phyloP scores from a whole-genome alignment of 2,329 filamentous ascomycete species.

The Fusarium hainanense region DNA sequence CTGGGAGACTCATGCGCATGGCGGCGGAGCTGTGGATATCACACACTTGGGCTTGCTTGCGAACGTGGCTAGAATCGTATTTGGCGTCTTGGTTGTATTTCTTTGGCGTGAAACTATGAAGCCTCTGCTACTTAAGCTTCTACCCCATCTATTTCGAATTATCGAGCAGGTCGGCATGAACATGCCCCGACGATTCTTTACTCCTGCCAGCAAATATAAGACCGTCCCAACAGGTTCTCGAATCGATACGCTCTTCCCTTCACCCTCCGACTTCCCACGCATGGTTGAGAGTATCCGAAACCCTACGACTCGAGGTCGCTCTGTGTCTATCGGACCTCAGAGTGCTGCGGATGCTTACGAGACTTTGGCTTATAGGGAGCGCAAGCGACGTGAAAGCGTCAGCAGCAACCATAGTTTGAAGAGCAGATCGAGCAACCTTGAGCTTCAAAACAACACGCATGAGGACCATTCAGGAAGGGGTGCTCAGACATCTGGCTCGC shows the following conservation, averaged over 20 bases:
- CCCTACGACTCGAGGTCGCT: slow-evolving; percentile 74
- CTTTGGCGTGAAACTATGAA: slow-evolving; percentile 93
- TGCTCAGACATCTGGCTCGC: slow-evolving; percentile 58
- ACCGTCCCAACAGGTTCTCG: slow-evolving; percentile 76
- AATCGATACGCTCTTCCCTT: slow-evolving; percentile 87
- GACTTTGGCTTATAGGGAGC: slow-evolving; percentile 88
- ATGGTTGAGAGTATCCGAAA: slow-evolving; percentile 86
- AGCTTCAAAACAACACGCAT: slow-evolving; percentile 54
- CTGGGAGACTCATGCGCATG: slow-evolving; percentile 57
- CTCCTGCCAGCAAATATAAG: slow-evolving; percentile 89
- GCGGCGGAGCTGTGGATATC: slow-evolving; percentile 71
- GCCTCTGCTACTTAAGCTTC: slow-evolving; percentile 76
- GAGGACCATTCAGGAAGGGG: slow-evolving; percentile 54
- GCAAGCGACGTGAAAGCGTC: slow-evolving; percentile 65
- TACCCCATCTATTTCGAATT: slow-evolving; percentile 89
- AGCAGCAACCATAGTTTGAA: slow-evolving; percentile 61
- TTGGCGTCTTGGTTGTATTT: slow-evolving; percentile 87
- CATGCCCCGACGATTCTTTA: slow-evolving; percentile 90
- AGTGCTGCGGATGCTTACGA: slow-evolving; percentile 97
- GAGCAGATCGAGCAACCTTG: slow-evolving; percentile 57
- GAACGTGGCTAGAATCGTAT: slow-evolving; percentile 73
- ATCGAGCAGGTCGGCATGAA: slow-evolving; percentile 83
- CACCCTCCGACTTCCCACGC: slow-evolving; percentile 85
- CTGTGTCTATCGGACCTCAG: slow-evolving; percentile 91
- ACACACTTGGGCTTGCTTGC: slow-evolving; percentile 72